Evolutionary conservation across 331 rosid species (phyloP), one percentile per base, ranked within the genome.

Genomic region (Prunus yedoensis): DNA sequence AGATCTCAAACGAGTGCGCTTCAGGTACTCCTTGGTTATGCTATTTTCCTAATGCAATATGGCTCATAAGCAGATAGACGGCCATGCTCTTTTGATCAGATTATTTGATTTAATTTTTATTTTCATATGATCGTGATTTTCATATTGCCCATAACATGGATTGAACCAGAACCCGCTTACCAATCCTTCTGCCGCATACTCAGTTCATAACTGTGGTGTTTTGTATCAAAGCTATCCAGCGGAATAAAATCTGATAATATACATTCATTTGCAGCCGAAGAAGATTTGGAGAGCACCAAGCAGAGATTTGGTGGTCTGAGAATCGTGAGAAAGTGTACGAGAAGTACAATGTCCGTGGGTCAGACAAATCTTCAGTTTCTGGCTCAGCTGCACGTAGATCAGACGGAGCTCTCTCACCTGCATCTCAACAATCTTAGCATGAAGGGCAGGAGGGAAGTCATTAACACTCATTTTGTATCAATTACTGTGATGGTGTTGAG

Each of bases 231-330:
- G 68, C 32, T 62, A 16, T 16, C n/a, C 7, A 51, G 16, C 8
- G 23, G 25, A 65, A n/a, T 68, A 66, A 61, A 45, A 73, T 76
- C 64, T 79, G n/a, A 76, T 70, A 8, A 38, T 66, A 10, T 62
- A 47, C 77, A 69, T 80, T 69, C 18, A n/a, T 79, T 14, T 82
- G 87, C 91, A 95, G 99, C 90, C 99, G 97, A 58, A 90, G 97
- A 80, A 88, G 89, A 87, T 95, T 95, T 30, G 99, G 92, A 62
- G 97, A 95, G 87, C 90, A 88, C 63, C 99, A 95, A 89, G 99
- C 99, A 17, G 97, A 92, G 81, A 88, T 82, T 50, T 95, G 99
- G 99, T 94, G 99, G 99, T 90, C 97, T 0, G 96, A 92, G 89
- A 95, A n/a, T n/a, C n/a, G n/a, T n/a, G n/a, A n/a, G n/a, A n/a